Percentiles rank a stretch among this genome's conserved stretches.
Evolutionary conservation across 768 basidiomycete genomes (phyloP).

Genomic region (Pleurotus tuber-regium): DNA sequence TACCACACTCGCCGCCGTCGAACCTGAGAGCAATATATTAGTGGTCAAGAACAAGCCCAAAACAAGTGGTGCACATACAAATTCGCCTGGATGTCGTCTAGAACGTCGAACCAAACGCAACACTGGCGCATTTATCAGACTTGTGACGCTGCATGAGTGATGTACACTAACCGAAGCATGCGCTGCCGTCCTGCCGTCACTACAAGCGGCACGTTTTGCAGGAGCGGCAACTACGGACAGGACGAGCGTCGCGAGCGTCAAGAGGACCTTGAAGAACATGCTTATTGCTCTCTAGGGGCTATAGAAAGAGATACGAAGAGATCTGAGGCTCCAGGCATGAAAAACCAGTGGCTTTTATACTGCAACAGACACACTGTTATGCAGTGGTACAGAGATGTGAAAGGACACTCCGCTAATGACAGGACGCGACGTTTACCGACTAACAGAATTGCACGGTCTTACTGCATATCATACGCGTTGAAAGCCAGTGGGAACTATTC

Average conservation of each 20-base stretch:
- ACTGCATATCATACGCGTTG: no score
- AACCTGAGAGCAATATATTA: constrained; percentile 15
- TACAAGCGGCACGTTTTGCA: constrained; percentile 26
- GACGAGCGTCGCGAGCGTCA: constrained; percentile 3
- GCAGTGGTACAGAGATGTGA: background rate
- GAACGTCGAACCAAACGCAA: constrained; percentile 32
- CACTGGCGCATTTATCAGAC: constrained; percentile 15
- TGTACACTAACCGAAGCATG: constrained; percentile 10
- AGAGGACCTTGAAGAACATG: constrained; percentile 7
- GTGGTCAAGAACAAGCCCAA: background rate
- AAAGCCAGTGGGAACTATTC: background rate
- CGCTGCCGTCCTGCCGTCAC: constrained; percentile 16
- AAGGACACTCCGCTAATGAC: background rate
- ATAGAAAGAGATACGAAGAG: background rate
- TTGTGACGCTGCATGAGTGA: background rate
- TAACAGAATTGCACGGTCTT: background rate
- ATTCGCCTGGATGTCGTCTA: constrained; percentile 32
- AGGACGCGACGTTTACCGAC: background rate
- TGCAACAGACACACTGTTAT: background rate
- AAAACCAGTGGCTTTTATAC: background rate
- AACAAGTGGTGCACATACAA: constrained; percentile 16
- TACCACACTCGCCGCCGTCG: constrained; percentile 29
- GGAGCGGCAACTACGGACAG: constrained; percentile 49
- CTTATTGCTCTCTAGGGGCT: background rate
- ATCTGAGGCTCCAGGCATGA: background rate